Conservation (phyloP, 768 basidiomycete species). For the Naematelia aurantialba region DNA sequence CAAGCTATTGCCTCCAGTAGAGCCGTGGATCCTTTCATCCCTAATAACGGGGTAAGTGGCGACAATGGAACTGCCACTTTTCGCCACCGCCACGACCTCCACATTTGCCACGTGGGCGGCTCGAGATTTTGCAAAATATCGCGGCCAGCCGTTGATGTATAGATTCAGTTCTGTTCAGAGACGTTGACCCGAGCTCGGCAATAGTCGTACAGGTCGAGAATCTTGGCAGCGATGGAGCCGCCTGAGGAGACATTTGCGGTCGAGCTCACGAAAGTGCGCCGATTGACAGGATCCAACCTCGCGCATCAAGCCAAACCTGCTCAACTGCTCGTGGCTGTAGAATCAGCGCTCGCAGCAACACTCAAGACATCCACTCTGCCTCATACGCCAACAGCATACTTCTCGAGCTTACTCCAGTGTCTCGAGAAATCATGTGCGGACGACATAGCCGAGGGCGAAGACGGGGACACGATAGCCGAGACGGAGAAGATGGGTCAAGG, state of each 20-base stretch:
- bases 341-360: slow-evolving; percentile 55
- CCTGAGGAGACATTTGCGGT: slow-evolving; percentile 22
- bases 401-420: slow-evolving; percentile 61
- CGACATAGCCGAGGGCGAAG: slow-evolving; percentile 52
- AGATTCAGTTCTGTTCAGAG: no score
- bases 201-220: neutral
- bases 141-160: no score
- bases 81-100: neutral
- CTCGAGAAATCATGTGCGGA: slow-evolving; percentile 42
- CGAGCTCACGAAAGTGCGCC: slow-evolving; percentile 75
- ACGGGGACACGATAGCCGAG: slow-evolving; percentile 50
- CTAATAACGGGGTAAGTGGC: neutral
- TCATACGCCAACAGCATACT: slow-evolving; percentile 85
- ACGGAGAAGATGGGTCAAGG: slow-evolving; percentile 57
- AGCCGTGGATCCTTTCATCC: no score
- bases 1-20: no score
- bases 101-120: neutral
- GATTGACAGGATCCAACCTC: slow-evolving; percentile 74
- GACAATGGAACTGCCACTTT: neutral
- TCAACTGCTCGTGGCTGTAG: slow-evolving; percentile 75
- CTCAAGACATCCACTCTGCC: slow-evolving; percentile 31
- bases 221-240: neutral
- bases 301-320: slow-evolving; percentile 86
- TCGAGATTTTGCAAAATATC: slow-evolving; percentile 9
- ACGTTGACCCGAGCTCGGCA: no score